Conservation (phyloP, 208 protist genomes). For the Crithidia bombi region DNA sequence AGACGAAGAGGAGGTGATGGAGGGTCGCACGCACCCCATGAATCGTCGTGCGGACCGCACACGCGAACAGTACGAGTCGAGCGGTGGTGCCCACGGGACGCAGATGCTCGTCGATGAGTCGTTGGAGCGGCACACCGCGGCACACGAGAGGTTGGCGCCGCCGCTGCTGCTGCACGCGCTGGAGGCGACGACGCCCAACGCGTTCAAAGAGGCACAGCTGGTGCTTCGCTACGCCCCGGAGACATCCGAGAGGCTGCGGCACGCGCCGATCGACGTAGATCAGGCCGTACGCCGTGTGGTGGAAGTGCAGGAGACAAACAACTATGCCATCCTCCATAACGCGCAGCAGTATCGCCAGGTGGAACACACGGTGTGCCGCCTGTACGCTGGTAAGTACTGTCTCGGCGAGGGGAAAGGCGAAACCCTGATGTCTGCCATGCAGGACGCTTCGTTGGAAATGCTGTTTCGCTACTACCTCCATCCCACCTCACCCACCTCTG, state of each 20-base stretch:
- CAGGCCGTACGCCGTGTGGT: conserved; percentile 74
- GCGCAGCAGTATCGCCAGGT: conserved; percentile 84
- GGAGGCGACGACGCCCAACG: conserved; percentile 47
- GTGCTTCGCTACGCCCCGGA: conserved; percentile 82
- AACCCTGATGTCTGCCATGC: conserved; percentile 80
- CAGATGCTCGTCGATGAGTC: conserved; percentile 72
- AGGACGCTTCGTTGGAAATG: conserved; percentile 80
- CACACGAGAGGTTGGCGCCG: conserved; percentile 45
- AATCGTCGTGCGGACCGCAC: conserved; percentile 63
- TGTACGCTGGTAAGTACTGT: conserved; percentile 71
- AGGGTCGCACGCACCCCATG: conserved; percentile 61
- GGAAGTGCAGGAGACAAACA: conserved; percentile 90
- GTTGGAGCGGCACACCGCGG: conserved; percentile 49
- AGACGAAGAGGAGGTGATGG: conserved; percentile 65
- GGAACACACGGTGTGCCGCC: conserved; percentile 81
- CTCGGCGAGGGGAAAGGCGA: conserved; percentile 90
- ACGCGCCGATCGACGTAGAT: conserved; percentile 81
- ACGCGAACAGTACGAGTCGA: conserved; percentile 79
- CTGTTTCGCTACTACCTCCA: conserved; percentile 82
- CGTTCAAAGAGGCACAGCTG: conserved; percentile 88
- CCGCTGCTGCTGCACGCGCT: conserved; percentile 72
- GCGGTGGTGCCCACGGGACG: conserved; percentile 74
- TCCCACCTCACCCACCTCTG: background rate
- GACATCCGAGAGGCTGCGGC: conserved; percentile 48
- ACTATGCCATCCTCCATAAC: conserved; percentile 68